These are phyloP conservation scores for Rutidosis leptorrhynchoides DNA, from an alignment of 129 eudicot genomes.

Conservation along the genomic window DNA sequence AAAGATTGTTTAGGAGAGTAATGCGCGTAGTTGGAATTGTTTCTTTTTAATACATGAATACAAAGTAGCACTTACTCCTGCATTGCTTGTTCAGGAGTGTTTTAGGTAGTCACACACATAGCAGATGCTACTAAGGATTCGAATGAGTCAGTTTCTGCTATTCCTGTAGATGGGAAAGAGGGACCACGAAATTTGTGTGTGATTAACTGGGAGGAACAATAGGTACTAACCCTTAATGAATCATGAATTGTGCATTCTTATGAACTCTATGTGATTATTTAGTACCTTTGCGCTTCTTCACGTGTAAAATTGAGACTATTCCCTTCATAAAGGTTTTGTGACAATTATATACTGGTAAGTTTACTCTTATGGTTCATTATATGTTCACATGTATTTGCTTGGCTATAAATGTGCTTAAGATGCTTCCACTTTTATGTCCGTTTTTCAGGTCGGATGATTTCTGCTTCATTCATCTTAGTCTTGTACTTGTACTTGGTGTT, in stretches of 20 bases:
- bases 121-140: slow-evolving; percentile 90
- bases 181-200: slow-evolving; percentile 98
- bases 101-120: slow-evolving; percentile 93
- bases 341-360: slow-evolving; percentile 70
- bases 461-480: slow-evolving; percentile 94
- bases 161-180: slow-evolving; percentile 87
- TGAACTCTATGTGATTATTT: background rate
- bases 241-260: slow-evolving; percentile 4
- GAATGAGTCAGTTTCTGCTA: slow-evolving; percentile 82
- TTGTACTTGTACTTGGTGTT: slow-evolving; percentile 88
- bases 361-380: slow-evolving; percentile 11
- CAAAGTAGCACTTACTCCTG: slow-evolving; percentile 19
- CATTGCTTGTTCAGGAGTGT: slow-evolving; percentile 25
- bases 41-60: slow-evolving; percentile 7
- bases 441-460: slow-evolving; percentile 77
- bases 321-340: slow-evolving; percentile 98
- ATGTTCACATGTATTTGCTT: too few species aligned
- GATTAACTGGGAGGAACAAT: slow-evolving; percentile 94
- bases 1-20: slow-evolving; percentile 82
- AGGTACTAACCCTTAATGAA: slow-evolving; percentile 44
- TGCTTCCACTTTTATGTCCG: background rate
- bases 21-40: slow-evolving; percentile 8
- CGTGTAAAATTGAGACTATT: slow-evolving; percentile 98
- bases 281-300: slow-evolving; percentile 17
- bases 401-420: background rate